Evolutionary conservation across 129 eudicot genomes (phyloP), one percentile per base, ranked within the genome.

Genomic region (Solidago caesia): DNA sequence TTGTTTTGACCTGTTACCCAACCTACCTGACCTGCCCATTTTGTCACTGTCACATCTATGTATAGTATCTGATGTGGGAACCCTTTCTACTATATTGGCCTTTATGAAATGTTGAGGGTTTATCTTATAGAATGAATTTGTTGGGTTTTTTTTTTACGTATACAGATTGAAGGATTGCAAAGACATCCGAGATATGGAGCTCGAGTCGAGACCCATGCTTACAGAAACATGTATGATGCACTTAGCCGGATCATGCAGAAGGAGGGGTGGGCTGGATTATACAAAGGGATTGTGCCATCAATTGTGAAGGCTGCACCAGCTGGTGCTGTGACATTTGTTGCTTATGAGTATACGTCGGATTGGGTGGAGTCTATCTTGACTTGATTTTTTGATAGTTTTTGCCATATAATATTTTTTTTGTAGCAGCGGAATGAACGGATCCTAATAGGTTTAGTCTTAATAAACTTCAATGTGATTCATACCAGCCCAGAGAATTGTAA

Each of bases 251-350:
- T 95, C 60, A 45, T 89, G 82, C 88, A 69, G 13, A 70, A 46
- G 10, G 99, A 95, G 72, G 99, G 99, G 7, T 95, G 89, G 91
- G 83, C 89, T 15, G 99, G 99, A 10, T 94, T 95, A 4, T 95
- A 95, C 62, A 95, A 95, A 65, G 99, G 99, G 71, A 91, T 91
- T 14, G 91, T 89, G 46, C 99, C 99, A 2, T 95, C 99, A 2
- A 83, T 95, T 8, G 79, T 95, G 64, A 95, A 95, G 80, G 97
- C 99, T 52, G 99, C 99, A 64, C 97, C 99, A 29, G 97, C 99
- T 27, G 97, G 96, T 73, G 99, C 99, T 66, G 97, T 95, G 29
- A 95, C 99, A 4, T 95, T 95, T 85, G 93, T 95, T 67, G 89
- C 99, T 47, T 95, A 85, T 16, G 99, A 95, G 71, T 83, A 63